These are phyloP conservation scores for Oryza glumipatula DNA, from an alignment of 176 grass and related monocot genomes.

Conservation along the genomic window DNA sequence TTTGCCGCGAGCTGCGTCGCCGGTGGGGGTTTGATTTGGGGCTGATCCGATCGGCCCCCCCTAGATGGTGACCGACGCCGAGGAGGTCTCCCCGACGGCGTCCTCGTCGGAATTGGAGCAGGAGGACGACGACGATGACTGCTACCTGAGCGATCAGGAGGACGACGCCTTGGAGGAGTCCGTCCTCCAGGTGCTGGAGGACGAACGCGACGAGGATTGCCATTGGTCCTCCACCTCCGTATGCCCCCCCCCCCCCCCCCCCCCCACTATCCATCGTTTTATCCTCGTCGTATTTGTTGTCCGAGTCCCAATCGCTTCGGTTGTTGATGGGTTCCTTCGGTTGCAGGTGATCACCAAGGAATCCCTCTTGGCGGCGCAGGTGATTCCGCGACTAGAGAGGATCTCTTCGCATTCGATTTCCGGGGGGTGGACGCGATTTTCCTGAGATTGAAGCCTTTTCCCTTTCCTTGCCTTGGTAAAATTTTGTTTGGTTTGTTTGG, in stretches of 20 bases:
- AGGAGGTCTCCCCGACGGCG: conserved; percentile 40
- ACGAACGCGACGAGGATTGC: conserved; percentile 70
- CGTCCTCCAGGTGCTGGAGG: conserved; percentile 75
- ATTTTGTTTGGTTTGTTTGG: conserved; percentile 20
- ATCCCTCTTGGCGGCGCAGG: conserved; percentile 84
- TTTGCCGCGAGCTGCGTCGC: not conserved
- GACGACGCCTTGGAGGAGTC: conserved; percentile 75
- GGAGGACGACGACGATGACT: conserved; percentile 73
- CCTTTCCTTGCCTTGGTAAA: not conserved
- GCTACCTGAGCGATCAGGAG: conserved; percentile 87
- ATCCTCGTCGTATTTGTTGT: not conserved
- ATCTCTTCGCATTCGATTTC: conserved; percentile 30
- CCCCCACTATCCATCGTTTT: not conserved
- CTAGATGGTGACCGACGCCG: conserved; percentile 46
- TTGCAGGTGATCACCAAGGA: conserved; percentile 95
- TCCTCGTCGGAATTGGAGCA: conserved; percentile 65
- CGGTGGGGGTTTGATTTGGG: conserved; percentile 35
- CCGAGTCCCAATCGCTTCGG: not conserved
- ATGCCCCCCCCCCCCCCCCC: accelerated
- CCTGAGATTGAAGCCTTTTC: not conserved
- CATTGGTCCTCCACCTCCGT: conserved; percentile 77
- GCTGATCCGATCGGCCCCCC: conserved; percentile 48
- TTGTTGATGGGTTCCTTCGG: conserved; percentile 31
- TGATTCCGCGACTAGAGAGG: conserved; percentile 31
- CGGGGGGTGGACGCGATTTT: conserved; percentile 20